Conservation (phyloP, 805 yeast species). For the Candida khao-thaluensis region DNA sequence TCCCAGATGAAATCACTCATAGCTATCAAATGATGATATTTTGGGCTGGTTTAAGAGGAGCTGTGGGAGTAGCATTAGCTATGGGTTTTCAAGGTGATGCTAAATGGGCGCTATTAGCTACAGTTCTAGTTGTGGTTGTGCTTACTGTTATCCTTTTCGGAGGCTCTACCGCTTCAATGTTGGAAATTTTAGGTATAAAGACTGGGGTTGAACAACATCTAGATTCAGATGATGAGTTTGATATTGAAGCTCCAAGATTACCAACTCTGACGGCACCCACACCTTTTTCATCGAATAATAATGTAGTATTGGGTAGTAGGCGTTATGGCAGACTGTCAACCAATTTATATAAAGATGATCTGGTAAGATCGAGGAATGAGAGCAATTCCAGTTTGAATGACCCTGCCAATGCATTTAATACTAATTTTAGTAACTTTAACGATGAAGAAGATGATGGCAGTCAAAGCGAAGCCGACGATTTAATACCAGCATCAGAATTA, state of each 20-base stretch:
- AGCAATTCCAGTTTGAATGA: slow-evolving; percentile 29
- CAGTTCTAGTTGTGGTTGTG: slow-evolving; percentile 95
- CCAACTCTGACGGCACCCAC: slow-evolving; percentile 18
- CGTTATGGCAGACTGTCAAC: slow-evolving; percentile 14
- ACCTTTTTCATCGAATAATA: not conserved
- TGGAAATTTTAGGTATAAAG: slow-evolving; percentile 88
- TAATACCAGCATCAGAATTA: slow-evolving; percentile 16
- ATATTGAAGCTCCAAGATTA: slow-evolving; percentile 69
- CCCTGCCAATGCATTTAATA: slow-evolving; percentile 17
- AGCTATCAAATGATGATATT: slow-evolving; percentile 98
- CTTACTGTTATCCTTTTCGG: slow-evolving; percentile 95
- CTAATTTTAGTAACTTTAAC: slow-evolving; percentile 21
- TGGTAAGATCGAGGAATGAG: slow-evolving; percentile 27
- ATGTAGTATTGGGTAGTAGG: slow-evolving; percentile 18
- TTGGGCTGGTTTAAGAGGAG: slow-evolving; percentile 99
- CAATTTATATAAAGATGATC: slow-evolving; percentile 20
- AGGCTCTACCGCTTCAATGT: slow-evolving; percentile 98
- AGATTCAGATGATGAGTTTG: slow-evolving; percentile 93
- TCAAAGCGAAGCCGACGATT: slow-evolving; percentile 40
- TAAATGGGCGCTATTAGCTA: slow-evolving; percentile 84
- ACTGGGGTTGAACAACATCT: slow-evolving; percentile 77
- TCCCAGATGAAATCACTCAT: slow-evolving; percentile 88
- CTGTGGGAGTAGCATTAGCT: slow-evolving; percentile 98
- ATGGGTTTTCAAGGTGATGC: slow-evolving; percentile 96
- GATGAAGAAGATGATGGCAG: slow-evolving; percentile 15